A percentile compares a stretch with the other conserved stretches of the same genome.
phyloP scores from a whole-genome alignment of 2,329 filamentous ascomycete genomes.

The Mycocentrospora acerina region DNA sequence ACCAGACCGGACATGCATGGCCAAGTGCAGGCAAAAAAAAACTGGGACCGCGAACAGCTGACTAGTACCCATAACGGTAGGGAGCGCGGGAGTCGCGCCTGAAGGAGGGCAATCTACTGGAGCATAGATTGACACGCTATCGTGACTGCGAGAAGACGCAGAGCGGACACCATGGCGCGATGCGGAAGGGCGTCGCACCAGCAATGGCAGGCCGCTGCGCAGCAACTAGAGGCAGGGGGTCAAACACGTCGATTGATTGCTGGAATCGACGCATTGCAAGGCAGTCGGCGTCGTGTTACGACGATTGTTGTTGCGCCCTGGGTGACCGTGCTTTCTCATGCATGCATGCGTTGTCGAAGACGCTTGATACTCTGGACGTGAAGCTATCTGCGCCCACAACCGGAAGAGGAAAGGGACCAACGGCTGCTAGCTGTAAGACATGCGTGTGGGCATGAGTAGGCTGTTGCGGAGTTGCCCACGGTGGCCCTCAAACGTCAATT shows the following conservation, averaged over 20 bases:
- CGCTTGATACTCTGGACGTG: constrained; percentile 35
- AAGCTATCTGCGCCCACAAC: constrained; percentile 39
- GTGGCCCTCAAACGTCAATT: constrained; percentile 24
- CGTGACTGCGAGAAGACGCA: constrained; percentile 33
- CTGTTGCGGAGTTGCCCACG: constrained; percentile 31
- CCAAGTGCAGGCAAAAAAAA: constrained; percentile 24
- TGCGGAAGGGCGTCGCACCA: constrained; percentile 34
- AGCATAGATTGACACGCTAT: constrained; percentile 39
- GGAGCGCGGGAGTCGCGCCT: constrained; percentile 40
- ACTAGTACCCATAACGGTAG: constrained; percentile 20
- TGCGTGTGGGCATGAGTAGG: constrained; percentile 37
- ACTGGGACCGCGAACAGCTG: constrained; percentile 28
- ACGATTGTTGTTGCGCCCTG: constrained; percentile 31
- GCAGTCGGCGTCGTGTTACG: constrained; percentile 41
- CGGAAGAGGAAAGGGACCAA: constrained; percentile 38
- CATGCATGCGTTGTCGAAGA: constrained; percentile 43
- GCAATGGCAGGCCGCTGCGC: constrained; percentile 36
- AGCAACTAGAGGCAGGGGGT: constrained; percentile 22
- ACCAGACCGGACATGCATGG: constrained; percentile 18
- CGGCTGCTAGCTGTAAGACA: constrained; percentile 38
- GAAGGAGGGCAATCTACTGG: constrained; percentile 22
- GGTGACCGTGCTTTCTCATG: constrained; percentile 35
- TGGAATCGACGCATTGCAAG: constrained; percentile 36
- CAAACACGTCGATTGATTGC: constrained; percentile 35
- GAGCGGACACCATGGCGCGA: constrained; percentile 38